A percentile compares a stretch with the other conserved stretches of the same genome.
Evolutionary conservation across 179 eudicot species (phyloP).

Genomic region (Silene coronaria): DNA sequence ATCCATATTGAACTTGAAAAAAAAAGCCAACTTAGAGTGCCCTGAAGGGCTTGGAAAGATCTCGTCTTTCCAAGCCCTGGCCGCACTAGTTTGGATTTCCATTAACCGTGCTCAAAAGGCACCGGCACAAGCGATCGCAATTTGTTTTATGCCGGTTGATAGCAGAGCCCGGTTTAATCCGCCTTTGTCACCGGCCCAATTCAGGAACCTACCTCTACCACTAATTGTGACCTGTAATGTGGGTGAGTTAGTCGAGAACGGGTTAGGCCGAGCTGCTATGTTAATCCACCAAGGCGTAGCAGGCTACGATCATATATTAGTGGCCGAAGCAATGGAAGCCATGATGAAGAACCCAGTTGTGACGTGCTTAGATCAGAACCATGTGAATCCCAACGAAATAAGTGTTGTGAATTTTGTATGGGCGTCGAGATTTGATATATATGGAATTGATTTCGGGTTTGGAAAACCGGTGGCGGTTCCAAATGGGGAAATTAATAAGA

Average conservation of each 20-base stretch:
- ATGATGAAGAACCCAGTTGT: neutral
- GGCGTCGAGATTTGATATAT: neutral
- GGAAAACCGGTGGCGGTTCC: neutral
- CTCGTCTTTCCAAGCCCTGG: slow-evolving; percentile 14
- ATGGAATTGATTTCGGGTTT: neutral
- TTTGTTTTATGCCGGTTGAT: neutral
- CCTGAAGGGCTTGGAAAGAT: neutral
- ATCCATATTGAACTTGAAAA: neutral
- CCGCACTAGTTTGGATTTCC: slow-evolving; percentile 6
- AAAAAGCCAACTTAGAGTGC: neutral
- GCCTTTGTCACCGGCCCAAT: neutral
- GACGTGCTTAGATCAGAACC: too few species aligned
- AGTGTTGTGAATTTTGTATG: neutral
- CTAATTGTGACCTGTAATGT: neutral
- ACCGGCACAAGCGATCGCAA: neutral
- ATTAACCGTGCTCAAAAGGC: neutral
- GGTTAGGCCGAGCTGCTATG: neutral
- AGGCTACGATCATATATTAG: neutral
- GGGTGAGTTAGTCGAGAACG: slow-evolving; percentile 1
- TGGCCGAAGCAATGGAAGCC: neutral
- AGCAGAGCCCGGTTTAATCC: neutral
- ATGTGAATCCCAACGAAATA: too few species aligned
- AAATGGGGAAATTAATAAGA: neutral
- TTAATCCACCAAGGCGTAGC: neutral
- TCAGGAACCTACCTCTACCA: neutral